Evolutionary conservation across 2,329 filamentous ascomycete species (phyloP).

Genomic region (Fonsecaea nubica): DNA sequence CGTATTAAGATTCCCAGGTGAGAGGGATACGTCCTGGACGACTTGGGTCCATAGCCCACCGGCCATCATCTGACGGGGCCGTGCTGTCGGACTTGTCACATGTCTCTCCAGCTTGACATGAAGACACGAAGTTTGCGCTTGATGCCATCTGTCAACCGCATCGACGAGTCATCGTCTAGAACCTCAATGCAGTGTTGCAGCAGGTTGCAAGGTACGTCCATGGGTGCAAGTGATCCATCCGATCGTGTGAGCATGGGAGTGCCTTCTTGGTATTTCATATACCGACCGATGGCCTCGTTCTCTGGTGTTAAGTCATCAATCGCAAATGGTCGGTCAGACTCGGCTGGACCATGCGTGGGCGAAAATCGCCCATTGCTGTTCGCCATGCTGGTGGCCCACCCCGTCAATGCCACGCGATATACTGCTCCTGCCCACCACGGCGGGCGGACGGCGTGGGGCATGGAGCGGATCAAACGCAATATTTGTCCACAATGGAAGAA

Average conservation of each 20-base stretch:
- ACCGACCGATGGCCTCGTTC: constrained; percentile 59
- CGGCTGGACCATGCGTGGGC: constrained; percentile 40
- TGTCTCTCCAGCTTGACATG: constrained; percentile 43
- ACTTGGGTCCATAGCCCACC: neutral
- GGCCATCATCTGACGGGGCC: neutral
- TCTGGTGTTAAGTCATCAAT: constrained; percentile 60
- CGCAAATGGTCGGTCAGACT: constrained; percentile 53
- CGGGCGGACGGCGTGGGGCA: constrained; percentile 66
- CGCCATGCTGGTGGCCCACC: constrained; percentile 68
- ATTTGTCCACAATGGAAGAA: constrained; percentile 73
- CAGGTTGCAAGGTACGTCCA: constrained; percentile 58
- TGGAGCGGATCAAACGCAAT: constrained; percentile 64
- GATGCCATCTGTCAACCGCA: constrained; percentile 62
- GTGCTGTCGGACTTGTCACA: neutral
- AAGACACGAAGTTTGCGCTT: constrained; percentile 59
- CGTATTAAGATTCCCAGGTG: neutral
- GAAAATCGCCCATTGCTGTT: constrained; percentile 50
- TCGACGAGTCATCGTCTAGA: constrained; percentile 60
- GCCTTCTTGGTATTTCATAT: constrained; percentile 61
- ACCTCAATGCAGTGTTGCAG: constrained; percentile 61
- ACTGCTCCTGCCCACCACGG: constrained; percentile 75
- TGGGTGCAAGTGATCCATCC: constrained; percentile 55
- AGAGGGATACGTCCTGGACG: neutral
- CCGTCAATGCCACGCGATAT: constrained; percentile 69
- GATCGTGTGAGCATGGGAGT: constrained; percentile 59